Base-by-base conservation (phyloP, 2,329 filamentous ascomycete species). In the Phoma sp. region DNA sequence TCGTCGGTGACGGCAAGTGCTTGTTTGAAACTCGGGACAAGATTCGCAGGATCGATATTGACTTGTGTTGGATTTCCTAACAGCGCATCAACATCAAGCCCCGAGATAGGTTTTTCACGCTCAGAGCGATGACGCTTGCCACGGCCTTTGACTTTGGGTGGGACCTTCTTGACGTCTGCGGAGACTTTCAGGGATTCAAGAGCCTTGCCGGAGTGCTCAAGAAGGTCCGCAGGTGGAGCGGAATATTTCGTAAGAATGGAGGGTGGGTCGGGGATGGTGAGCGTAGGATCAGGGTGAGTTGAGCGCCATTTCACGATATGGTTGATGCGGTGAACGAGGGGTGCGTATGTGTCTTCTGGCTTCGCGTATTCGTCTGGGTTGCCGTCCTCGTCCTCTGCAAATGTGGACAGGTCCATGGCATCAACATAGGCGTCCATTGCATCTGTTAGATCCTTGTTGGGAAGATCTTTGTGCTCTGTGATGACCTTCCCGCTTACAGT, bases 371-470 rank as follows among this genome's bases (percentile, higher is more conserved):
- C 91, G 1, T 77, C 72, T 1, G 78, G 76, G 9, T 85, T 74
- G 12, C 71, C 91, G 38, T 93, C 84, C 40, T 95, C 90, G 65
- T 96, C 89, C 40, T 81, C 83, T 9, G 83, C 88, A 67, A 88
- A 86, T 0, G 75, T 81, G 1, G 88, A 89, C 2, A 99, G 79
- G 67, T 97, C 93, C 94, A 99, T 96, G 7, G 85, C 86, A 72
- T 98, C 92, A 7, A 99, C 92, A 64, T 94, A 98, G 60, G 91
- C 86, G 72, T 88, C 89, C 93, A 99, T 98, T 1, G 92, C 89
- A 43, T 88, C 79, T 49, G 85, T 83, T 22, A 99, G 81, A 29
- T 90, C 85, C 2, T 90, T 82, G 9, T 81, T 88, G 0, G 95
- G 95, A 2, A 99, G 80, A 56, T 96, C 88, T 32, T 91, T 88